Conservation (phyloP, 768 basidiomycete genomes). For the Daedaleopsis nitida region DNA sequence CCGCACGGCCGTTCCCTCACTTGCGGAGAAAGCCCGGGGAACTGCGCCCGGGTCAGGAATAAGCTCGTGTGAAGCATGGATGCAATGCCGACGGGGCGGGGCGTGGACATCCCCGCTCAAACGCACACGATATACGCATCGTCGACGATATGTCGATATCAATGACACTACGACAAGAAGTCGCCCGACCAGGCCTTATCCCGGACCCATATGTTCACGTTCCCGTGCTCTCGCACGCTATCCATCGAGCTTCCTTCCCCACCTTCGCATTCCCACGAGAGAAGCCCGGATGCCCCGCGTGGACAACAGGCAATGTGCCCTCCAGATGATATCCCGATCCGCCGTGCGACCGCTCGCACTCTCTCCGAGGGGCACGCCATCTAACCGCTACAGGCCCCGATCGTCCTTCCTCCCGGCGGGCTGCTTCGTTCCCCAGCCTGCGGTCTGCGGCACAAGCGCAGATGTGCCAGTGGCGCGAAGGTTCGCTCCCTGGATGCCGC, state of each 20-base stretch:
- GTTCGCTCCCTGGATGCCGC: neutral
- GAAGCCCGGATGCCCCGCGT: neutral
- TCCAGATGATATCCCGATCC: conserved; percentile 8
- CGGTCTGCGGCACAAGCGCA: neutral
- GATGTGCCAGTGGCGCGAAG: neutral
- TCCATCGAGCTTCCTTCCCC: neutral
- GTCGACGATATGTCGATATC: neutral
- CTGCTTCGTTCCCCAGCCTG: neutral
- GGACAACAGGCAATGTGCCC: neutral
- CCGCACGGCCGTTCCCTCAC: neutral
- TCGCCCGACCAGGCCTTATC: neutral
- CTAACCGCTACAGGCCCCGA: conserved; percentile 18
- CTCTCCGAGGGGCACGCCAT: conserved; percentile 13
- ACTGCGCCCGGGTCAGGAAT: conserved; percentile 15
- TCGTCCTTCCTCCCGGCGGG: conserved; percentile 1
- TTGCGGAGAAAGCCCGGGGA: conserved; percentile 19
- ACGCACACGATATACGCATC: too few species aligned
- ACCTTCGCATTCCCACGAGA: neutral
- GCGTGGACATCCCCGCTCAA: too few species aligned
- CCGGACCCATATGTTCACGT: neutral
- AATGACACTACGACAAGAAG: neutral
- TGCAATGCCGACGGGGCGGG: neutral
- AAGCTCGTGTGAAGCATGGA: conserved; percentile 19
- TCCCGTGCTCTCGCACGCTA: neutral
- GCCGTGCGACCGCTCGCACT: conserved; percentile 17